Base-by-base conservation (phyloP, 768 basidiomycete genomes). In the Gymnopilus junonius region DNA sequence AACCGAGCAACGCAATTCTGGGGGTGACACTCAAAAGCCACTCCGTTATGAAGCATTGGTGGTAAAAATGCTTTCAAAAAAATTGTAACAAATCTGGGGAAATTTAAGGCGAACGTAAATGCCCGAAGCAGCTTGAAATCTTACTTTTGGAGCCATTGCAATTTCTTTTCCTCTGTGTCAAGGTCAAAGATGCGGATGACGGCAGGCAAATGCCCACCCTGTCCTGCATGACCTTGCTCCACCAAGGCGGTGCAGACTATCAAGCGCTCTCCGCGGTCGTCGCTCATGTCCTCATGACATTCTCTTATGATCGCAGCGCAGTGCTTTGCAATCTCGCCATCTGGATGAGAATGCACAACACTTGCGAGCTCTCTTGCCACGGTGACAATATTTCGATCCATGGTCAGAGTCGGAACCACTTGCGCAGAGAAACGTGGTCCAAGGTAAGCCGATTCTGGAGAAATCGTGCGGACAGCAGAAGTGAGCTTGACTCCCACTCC, bases 1-100 rank as follows among this genome's bases (percentile, higher is more conserved):
- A 86, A 87, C 1, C 85, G 80, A 6, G 84, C 84, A 8, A 87
- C 74, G 62, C 84, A 85, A 63, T 87, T 87, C 71, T 87, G 86
- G 1, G 84, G 84, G 67, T 87, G 86, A 53, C 80, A 83, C 69
- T 87, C 85, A 66, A 87, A 86, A 1, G 82, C 85, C 4, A 87
- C 84, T 7, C 85, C 85, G 61, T 87, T 84, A 57, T 79, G 67
- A 3, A 87, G 70, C 62, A 86, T 77, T 0, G 85, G 75, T 2
- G 86, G 85, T 20, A 87, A 74, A 66, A 87, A 86, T 2, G 85
- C 85, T n/a, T 76, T 72, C 62, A 87, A 80, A 62, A 85, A 81
- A 29, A 86, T 46, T 27, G 79, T 77, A 58, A 81, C 76, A 65
- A 85, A 85, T 58, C 84, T 85, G 21, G 3, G 21, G 67, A 14